Base-by-base conservation (phyloP, 2,329 filamentous ascomycete species). In the Achaetomium macrosporum region DNA sequence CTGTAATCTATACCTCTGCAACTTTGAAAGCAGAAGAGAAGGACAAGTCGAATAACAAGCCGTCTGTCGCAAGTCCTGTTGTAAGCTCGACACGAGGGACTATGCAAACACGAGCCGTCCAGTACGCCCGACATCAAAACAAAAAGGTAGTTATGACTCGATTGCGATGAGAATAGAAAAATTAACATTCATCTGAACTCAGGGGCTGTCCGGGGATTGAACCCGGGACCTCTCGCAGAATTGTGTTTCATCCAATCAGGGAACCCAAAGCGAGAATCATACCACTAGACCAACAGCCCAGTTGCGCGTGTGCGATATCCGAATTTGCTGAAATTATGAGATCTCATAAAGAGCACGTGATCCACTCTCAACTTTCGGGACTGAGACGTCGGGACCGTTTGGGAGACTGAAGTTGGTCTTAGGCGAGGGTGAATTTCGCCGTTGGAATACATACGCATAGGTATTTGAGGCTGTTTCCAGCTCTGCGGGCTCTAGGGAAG, bases 141-240 rank as follows among this genome's bases (percentile, higher is more conserved):
- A n/a, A 20, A 19, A 31, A 46, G 17, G 17, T 17, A 25, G 7
- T 25, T 25, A 7, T 25, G 25, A 4, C 25, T 7, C 25, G 25
- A 7, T 25, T 7, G 25, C 7, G 16, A 40, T 17, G 31, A 36
- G 19, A 39, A 9, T 35, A 47, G 47, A 53, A 48, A 42, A 33
- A 37, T n/a, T 4, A n/a, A 25, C 17, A 41, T 20, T 40, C 12
- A 19, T 41, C 17, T 6, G 16, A 47, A 29, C 2, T 41, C 9
- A 25, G 55, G 55, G 55, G 55, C 55, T 55, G 52, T 57, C 68
- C 68, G 67, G 67, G 68, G 66, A 69, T 71, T 66, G 68, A 71
- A 70, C 68, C 67, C 67, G 68, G 68, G 68, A 69, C 68, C 68
- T 69, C 68, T 69, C 67, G 68, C 68, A 71, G 30, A 25, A 42